Evolutionary conservation across 2,329 filamentous ascomycete species (phyloP).

Genomic region (Fusarium sp.): DNA sequence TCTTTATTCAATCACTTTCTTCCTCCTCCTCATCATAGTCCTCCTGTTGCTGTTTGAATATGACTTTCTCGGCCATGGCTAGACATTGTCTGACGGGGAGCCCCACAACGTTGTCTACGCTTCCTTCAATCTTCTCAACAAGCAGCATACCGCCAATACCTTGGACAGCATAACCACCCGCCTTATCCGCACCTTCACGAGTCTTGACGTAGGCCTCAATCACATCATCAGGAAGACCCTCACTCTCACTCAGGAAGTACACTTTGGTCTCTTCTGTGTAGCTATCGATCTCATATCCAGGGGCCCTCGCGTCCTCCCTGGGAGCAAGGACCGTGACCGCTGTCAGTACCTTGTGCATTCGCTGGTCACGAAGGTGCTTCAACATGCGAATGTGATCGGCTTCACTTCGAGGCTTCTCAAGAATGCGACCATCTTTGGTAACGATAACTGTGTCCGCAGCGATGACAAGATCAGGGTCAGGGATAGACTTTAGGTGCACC

Average conservation of each 20-base stretch:
- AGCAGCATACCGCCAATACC: constrained; percentile 87
- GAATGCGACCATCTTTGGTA: constrained; percentile 76
- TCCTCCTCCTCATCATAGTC: constrained; percentile 62
- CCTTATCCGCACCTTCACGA: constrained; percentile 93
- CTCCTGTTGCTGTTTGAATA: constrained; percentile 77
- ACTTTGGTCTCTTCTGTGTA: constrained; percentile 92
- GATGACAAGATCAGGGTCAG: constrained; percentile 85
- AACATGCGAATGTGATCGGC: constrained; percentile 87
- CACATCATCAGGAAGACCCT: constrained; percentile 78
- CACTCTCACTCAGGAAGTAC: constrained; percentile 76
- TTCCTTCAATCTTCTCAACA: constrained; percentile 88
- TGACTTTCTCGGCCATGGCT: constrained; percentile 86
- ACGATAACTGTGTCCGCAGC: constrained; percentile 93
- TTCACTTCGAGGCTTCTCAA: constrained; percentile 91
- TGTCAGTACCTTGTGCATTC: constrained; percentile 85
- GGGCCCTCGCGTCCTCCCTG: constrained; percentile 80
- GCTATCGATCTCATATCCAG: constrained; percentile 84
- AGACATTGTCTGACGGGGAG: constrained; percentile 83
- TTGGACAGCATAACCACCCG: constrained; percentile 94
- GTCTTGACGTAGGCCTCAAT: constrained; percentile 83
- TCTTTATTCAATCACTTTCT: constrained; percentile 49
- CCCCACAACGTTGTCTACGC: constrained; percentile 93
- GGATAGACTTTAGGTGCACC: constrained; percentile 56
- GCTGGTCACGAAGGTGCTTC: constrained; percentile 79
- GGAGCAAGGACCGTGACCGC: constrained; percentile 87